Evolutionary conservation across 1,284 basidiomycete genomes (phyloP), one percentile per base, ranked within the genome.

Genomic region (Trametes versicolor): DNA sequence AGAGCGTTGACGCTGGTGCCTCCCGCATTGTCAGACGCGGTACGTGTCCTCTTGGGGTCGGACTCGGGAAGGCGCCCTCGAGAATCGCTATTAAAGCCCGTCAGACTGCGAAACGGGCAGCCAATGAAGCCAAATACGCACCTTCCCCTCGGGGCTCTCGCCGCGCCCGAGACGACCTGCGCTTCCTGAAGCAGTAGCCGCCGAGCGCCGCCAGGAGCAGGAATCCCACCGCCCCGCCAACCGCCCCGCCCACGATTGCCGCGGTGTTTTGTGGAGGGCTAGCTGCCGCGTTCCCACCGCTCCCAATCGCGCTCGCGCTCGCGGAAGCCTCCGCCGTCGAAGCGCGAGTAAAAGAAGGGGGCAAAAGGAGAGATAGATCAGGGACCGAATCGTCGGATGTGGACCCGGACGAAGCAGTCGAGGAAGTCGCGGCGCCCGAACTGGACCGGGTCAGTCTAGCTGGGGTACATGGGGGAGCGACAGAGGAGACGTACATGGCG

Each of bases 161-260:
- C n/a, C 45, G 45, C n/a, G 45, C 17, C 17, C 8, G 21, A 8
- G 19, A n/a, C n/a, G n/a, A n/a, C n/a, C n/a, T 43, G 29, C n/a
- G 37, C 37, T 32, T 58, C 21, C 41, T 21, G 34, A 53, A 63
- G 29, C 34, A 57, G 36, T 34, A 58, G 29, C 19, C 43, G 7
- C 41, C 43, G 10, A 57, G 27, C 5, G 43, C 36, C 1, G 29
- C 55, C 29, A 60, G n/a, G 2, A 58, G 36, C 4, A 51, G 21
- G 8, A 60, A 10, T 8, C 45, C 19, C 4, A 48, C 29, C 9
- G 50, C 54, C 4, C 60, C 64, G 1, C 64, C 64, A 7, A 65
- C 25, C 4, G 61, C 59, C n/a, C 63, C 63, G n/a, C 63, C 63
- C 7, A 57, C 36, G 29, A 61, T 61, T 4, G 63, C 52, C 3